Percentiles rank a stretch among this genome's conserved stretches.
These are phyloP conservation scores for Hibiscus tridactylites DNA, from an alignment of 345 rosid genomes.

Conservation along the genomic window DNA sequence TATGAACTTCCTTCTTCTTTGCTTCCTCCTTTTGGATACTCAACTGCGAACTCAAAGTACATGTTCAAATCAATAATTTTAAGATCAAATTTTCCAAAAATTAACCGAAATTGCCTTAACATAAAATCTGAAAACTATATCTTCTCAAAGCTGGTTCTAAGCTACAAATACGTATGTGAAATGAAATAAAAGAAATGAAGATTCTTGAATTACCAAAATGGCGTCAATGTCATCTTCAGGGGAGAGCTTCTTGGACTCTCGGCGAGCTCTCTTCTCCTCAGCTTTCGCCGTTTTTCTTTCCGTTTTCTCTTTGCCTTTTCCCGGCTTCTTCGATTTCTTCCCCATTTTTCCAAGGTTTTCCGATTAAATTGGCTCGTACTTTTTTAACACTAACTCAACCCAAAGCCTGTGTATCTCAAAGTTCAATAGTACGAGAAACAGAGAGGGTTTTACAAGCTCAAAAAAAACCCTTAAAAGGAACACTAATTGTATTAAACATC, in stretches of 20 bases:
- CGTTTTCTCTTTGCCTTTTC: conserved; percentile 91
- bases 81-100: not conserved
- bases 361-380: not conserved
- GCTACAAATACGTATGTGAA: not conserved
- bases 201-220: conserved; percentile 51
- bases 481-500: not conserved
- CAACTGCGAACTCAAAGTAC: conserved; percentile 24
- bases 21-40: conserved; percentile 86
- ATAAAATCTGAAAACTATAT: not conserved
- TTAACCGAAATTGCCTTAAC: not conserved
- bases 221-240: conserved; percentile 97
- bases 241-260: conserved; percentile 77
- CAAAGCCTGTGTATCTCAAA: not conserved
- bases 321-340: conserved; percentile 86
- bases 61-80: not conserved
- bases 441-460: not conserved
- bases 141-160: not conserved
- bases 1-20: conserved; percentile 86
- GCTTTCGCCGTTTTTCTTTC: conserved; percentile 79
- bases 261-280: conserved; percentile 79
- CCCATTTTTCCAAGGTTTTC: conserved; percentile 36
- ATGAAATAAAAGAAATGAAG: not conserved
- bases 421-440: no score
- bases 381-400: not conserved
- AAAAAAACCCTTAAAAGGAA: not conserved